A percentile compares a stretch with the other conserved stretches of the same genome.
Evolutionary conservation across 768 basidiomycete genomes (phyloP).

Genomic region (Lentinula aciculospora): DNA sequence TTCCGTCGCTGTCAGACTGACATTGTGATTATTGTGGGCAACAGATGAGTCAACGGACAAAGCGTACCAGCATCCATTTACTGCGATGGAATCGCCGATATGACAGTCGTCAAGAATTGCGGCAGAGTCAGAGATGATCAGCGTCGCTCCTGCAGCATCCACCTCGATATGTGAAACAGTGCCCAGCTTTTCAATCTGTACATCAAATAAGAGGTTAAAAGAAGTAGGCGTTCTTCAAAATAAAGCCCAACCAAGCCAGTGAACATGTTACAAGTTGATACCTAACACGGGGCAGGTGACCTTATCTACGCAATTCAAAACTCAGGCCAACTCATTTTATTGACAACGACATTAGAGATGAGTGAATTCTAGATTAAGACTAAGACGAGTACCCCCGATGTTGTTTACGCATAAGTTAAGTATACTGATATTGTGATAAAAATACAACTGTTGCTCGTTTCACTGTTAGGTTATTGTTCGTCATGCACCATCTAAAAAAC

Average conservation of each 20-base stretch:
- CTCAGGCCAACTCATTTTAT: not conserved
- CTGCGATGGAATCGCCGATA: conserved; percentile 91
- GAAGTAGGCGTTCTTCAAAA: not conserved
- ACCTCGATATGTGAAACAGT: conserved; percentile 57
- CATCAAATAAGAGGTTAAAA: conserved; percentile 5
- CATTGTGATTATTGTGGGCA: not conserved
- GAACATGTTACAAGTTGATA: conserved; percentile 45
- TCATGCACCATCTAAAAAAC: not conserved
- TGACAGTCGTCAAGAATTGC: conserved; percentile 84
- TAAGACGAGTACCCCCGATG: not conserved
- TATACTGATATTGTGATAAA: conserved; percentile 1
- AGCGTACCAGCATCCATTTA: conserved; percentile 46
- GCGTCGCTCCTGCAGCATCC: conserved; percentile 74
- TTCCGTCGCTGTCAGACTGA: conserved; percentile 85
- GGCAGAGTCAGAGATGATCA: conserved; percentile 67
- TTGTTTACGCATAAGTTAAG: not conserved
- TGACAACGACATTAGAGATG: not conserved
- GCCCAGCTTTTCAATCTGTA: conserved; percentile 87
- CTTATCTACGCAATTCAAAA: not conserved
- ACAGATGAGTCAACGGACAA: not conserved
- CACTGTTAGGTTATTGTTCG: not conserved
- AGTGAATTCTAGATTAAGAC: not conserved
- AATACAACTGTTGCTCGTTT: not conserved
- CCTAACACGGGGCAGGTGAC: not conserved
- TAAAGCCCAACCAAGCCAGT: conserved; percentile 64